These are phyloP conservation scores for Fusarium domesticum DNA, from an alignment of 2,329 filamentous ascomycete species.

Conservation along the genomic window DNA sequence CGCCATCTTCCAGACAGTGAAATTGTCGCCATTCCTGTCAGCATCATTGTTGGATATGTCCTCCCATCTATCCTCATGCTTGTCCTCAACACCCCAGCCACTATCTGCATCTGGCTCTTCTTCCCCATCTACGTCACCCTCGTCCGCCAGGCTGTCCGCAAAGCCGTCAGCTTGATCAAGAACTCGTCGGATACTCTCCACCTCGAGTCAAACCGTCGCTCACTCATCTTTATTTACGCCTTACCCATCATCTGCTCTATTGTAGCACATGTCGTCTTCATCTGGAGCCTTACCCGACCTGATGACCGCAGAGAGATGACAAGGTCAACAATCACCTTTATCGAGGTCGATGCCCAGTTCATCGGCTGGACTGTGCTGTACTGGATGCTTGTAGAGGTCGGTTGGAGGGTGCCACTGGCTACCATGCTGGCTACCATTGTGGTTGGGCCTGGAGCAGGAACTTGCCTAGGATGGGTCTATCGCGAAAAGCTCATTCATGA, in stretches of 20 bases:
- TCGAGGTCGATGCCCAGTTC: constrained; percentile 47
- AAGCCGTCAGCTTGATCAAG: constrained; percentile 25
- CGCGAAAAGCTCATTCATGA: constrained; percentile 37
- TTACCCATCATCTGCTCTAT: constrained; percentile 45
- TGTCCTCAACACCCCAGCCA: constrained; percentile 35
- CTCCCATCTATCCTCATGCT: constrained; percentile 48
- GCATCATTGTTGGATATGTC: constrained; percentile 47
- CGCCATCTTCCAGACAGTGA: constrained; percentile 49
- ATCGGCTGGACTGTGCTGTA: constrained; percentile 49
- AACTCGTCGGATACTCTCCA: constrained; percentile 36
- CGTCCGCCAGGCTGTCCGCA: constrained; percentile 39
- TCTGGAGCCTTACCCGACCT: constrained; percentile 38
- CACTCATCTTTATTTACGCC: constrained; percentile 43
- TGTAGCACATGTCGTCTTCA: constrained; percentile 41
- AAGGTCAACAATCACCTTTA: constrained; percentile 43
- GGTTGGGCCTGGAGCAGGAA: constrained; percentile 39
- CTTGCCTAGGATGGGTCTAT: constrained; percentile 40
- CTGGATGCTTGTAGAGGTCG: constrained; percentile 52
- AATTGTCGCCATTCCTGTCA: constrained; percentile 54
- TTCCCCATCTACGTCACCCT: constrained; percentile 50
- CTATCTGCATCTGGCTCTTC: constrained; percentile 48
- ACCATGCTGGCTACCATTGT: constrained; percentile 31
- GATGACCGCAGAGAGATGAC: constrained; percentile 52
- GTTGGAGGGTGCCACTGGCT: constrained; percentile 39
- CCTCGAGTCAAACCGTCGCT: constrained; percentile 41